Base-by-base conservation (phyloP, 345 rosid genomes). In the Eucalyptus coolabah region DNA sequence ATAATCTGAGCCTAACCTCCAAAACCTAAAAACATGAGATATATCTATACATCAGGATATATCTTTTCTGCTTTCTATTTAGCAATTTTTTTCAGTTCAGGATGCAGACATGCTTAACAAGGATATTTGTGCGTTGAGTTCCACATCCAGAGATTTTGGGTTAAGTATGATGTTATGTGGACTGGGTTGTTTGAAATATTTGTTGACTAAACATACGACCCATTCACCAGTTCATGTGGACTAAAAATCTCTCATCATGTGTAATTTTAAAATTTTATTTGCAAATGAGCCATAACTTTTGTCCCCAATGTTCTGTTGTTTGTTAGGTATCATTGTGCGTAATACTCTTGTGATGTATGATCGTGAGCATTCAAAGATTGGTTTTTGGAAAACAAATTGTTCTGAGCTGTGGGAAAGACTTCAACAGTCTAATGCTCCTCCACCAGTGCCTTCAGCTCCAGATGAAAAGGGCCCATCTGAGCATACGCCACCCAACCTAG, bases 311-410 rank as follows among this genome's bases (percentile, higher is more conserved):
- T 81, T 87, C 40, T 14, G 85, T 32, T 59, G 37, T 89, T 60
- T 65, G 83, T 63, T 91, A 97, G 99, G 98, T 89, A 98, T 98
- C 32, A 77, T 96, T 87, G 96, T 96, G 40, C 98, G 98, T 88
- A 98, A 98, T 89, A 97, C 98, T 54, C 95, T 98, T 90, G 99
- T 97, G 50, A 92, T 93, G 88, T 98, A 98, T 93, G 99, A 98
- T 89, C 96, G 98, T 40, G 96, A 95, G 90, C 93, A 96, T 91
- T 93, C 96, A 49, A 96, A 93, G 91, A 93, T 97, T 87, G 99
- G 99, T 50, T 98, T 98, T 88, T 96, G 99, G 99, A 98, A 97
- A 94, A 98, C 99, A 37, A 97, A 98, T 90, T 98, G 99, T 91
- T 97, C 99, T 5, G 96, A 96, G 92, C 90, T 98, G 89, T 96